These are phyloP conservation scores for Starmerella davenportii DNA, from an alignment of 805 yeast genomes.

Conservation along the genomic window DNA sequence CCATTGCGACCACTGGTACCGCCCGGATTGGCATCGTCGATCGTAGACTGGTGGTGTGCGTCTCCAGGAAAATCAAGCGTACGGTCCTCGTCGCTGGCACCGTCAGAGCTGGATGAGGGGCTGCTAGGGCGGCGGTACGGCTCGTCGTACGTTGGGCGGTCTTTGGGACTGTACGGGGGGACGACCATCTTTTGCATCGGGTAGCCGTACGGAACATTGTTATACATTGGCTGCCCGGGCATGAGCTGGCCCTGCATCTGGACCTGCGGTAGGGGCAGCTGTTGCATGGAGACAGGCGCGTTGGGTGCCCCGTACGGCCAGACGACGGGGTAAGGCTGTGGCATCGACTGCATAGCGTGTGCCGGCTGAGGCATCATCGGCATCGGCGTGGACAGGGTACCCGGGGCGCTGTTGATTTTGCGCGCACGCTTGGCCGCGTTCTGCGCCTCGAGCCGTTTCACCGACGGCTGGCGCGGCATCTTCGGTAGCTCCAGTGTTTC, in stretches of 20 bases:
- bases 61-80: no score
- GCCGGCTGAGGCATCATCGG: constrained; percentile 4
- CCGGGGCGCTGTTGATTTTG: constrained; percentile 7
- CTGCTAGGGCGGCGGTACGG: neutral
- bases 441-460: constrained; percentile 20
- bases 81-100: neutral
- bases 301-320: constrained; percentile 6
- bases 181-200: neutral
- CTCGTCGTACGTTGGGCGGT: neutral
- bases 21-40: no score
- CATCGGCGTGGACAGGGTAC: neutral
- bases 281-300: neutral
- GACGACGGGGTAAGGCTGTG: constrained; percentile 1
- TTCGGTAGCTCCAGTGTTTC: constrained; percentile 22
- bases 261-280: no score
- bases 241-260: no score
- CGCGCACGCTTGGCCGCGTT: constrained; percentile 12
- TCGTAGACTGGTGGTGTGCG: no score
- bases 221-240: neutral
- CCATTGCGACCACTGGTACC: no score
- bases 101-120: neutral
- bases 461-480: constrained; percentile 41
- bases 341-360: constrained; percentile 13
- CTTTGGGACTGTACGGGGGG: neutral
- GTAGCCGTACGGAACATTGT: neutral